Base-by-base conservation (phyloP, 345 rosid species). In the Murraya koenigii region DNA sequence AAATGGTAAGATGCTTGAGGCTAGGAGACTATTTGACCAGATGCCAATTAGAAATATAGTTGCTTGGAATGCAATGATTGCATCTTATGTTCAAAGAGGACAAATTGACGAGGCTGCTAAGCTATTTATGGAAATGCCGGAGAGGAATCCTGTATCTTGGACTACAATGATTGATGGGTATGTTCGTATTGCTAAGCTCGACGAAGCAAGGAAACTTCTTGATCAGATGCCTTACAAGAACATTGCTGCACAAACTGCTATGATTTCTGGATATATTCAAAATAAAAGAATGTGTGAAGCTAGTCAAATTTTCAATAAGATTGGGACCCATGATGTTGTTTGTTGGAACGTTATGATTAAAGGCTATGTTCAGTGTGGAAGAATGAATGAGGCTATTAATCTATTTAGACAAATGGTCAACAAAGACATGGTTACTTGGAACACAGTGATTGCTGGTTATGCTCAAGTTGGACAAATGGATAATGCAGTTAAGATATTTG, bases 11-110 rank as follows among this genome's bases (percentile, higher is more conserved):
- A 33, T 80, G 5, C 4, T 36, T 39, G 86, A 85, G 59, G 85
- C 85, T 66, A 78, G 86, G 79, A 62, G 52, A 14, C 52, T 83
- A 22, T 87, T 83, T 14, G 85, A 85, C 9, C 63, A 69, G 47
- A 87, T 83, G 82, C 85, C 86, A 0, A 26, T 2, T 28, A 85
- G 76, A 81, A 87, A 85, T 75, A 71, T 80, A 1, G 85, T 85
- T 61, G 80, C 86, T 28, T 85, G 88, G 88, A 87, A 85, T 56
- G 86, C 86, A 1, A 87, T 87, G 85, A 75, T 87, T 56, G 74
- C 72, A 33, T 88, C 82, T 64, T 87, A 79, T 76, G 78, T 73
- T 36, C 80, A 75, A 52, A 75, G 58, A 36, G 15, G 39, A 22
- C 62, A 14, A 66, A 59, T 83, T 8, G 80, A 85, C 26, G 86